Base-by-base conservation (phyloP, 768 basidiomycete species). In the Termitomyces sp. region DNA sequence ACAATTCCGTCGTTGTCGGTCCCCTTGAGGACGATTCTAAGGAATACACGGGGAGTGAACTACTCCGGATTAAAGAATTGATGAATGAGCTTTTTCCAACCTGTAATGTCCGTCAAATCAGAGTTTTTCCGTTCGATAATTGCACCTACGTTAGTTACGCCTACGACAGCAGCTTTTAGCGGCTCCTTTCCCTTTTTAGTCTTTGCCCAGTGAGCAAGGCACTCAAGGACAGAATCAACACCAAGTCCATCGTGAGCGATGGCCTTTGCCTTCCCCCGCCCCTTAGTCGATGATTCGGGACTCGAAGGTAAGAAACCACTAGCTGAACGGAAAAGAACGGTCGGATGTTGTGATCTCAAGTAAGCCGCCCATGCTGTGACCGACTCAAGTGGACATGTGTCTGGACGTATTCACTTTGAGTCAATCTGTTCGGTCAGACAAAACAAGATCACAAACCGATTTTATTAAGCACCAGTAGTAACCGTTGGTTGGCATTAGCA, bases 71-170 rank as follows among this genome's bases (percentile, higher is more conserved):
- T 29, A 97, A 75, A 2, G 92, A 88, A 71, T 97, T 94, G 64
- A 96, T 76, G 46, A 96, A 75, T 0, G 91, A 80, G 50, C 90
- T 90, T 76, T 97, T 96, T 15, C 94, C 94, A 13, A 80, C 77
- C 90, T 92, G 56, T 16, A 15, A 34, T 29, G 55, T 22, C 46
- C 24, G 42, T 62, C 22, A 47, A 53, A 51, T 8, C 26, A 29
- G 13, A 28, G 50, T 57, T 41, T 45, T 29, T 33, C 28, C 51
- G 55, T 18, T 7, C 16, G 51, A 15, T 46, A 39, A 41, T 20
- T 53, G 54, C 45, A 54, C 87, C 60, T 65, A 92, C 93, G 66
- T 93, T 94, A 0, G 90, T 81, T 26, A 90, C 71, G n/a, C 94
- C 94, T 58, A 91, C 85, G 20, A 96, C 82, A 34, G 90, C 91